phyloP scores from a whole-genome alignment of 2,329 filamentous ascomycete genomes.

The Westerdykella sp. region DNA sequence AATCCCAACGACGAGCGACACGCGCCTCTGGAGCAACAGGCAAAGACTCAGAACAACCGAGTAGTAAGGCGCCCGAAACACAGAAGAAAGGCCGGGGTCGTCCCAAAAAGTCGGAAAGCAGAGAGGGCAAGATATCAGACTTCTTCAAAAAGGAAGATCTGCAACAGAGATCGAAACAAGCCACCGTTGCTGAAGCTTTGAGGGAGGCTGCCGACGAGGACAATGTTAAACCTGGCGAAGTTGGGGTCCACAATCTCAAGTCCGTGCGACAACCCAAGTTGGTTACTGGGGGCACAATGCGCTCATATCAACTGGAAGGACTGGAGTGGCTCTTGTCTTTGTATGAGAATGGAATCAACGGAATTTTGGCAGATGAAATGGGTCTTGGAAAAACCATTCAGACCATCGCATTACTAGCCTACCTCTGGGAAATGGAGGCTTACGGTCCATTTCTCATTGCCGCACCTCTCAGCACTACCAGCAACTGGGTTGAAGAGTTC shows the following conservation, averaged over 20 bases:
- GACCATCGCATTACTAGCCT: conserved; percentile 79
- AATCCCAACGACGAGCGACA: conserved; percentile 43
- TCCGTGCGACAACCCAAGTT: conserved; percentile 82
- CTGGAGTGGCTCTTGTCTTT: conserved; percentile 81
- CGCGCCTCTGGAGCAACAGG: conserved; percentile 27
- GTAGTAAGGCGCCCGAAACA: conserved; percentile 13
- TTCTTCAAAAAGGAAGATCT: conserved; percentile 58
- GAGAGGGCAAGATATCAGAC: conserved; percentile 47
- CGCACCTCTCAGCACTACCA: conserved; percentile 82
- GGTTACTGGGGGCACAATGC: conserved; percentile 82
- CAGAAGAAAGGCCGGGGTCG: conserved; percentile 32
- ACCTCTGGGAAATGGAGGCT: conserved; percentile 77
- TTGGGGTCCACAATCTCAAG: conserved; percentile 62
- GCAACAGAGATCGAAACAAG: conserved; percentile 47
- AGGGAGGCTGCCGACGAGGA: conserved; percentile 54
- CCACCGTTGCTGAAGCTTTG: conserved; percentile 52
- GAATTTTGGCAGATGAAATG: conserved; percentile 92
- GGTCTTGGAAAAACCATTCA: conserved; percentile 89
- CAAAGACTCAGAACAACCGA: conserved; percentile 10
- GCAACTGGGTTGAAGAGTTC: conserved; percentile 96
- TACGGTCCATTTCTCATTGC: conserved; percentile 90
- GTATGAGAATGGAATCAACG: conserved; percentile 87
- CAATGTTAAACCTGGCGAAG: conserved; percentile 53
- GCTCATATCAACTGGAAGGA: conserved; percentile 89
- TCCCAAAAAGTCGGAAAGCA: conserved; percentile 32